Conservation (phyloP, 1,284 basidiomycete species). For the Cerioporus squamosus region DNA sequence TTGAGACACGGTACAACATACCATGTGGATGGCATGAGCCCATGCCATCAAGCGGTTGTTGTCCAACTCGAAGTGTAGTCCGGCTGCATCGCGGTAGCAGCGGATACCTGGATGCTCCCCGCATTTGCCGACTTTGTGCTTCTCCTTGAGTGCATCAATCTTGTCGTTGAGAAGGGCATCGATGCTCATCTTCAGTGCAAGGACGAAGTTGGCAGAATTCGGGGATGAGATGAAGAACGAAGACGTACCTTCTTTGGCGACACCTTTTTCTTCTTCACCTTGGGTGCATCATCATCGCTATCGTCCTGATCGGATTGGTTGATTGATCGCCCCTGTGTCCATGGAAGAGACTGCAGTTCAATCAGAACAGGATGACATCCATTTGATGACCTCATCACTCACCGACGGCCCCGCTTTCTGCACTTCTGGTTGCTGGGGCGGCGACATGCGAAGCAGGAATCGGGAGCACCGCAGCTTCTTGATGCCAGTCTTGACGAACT, state of each 20-base stretch:
- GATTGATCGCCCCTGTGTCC: not conserved
- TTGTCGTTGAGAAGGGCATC: not conserved
- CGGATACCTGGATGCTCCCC: not conserved
- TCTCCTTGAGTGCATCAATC: not conserved
- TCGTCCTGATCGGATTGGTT: not conserved
- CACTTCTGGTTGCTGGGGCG: not conserved
- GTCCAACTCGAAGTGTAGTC: not conserved
- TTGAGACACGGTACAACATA: not conserved
- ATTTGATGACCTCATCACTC: too few species aligned
- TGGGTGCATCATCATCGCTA: not conserved
- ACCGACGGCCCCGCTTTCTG: too few species aligned
- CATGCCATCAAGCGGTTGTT: not conserved
- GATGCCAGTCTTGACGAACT: too few species aligned
- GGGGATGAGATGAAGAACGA: too few species aligned
- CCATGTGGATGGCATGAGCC: not conserved
- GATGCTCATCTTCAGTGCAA: too few species aligned
- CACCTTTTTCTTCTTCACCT: not conserved
- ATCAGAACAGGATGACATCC: too few species aligned
- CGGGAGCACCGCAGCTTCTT: too few species aligned
- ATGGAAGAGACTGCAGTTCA: too few species aligned
- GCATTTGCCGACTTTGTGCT: not conserved
- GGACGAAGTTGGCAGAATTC: too few species aligned
- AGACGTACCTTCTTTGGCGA: not conserved
- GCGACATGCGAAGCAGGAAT: too few species aligned
- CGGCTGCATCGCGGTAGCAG: not conserved